Evolutionary conservation across 192 early-diverging fungal species (phyloP).

Genomic region (Coemansia reversa): DNA sequence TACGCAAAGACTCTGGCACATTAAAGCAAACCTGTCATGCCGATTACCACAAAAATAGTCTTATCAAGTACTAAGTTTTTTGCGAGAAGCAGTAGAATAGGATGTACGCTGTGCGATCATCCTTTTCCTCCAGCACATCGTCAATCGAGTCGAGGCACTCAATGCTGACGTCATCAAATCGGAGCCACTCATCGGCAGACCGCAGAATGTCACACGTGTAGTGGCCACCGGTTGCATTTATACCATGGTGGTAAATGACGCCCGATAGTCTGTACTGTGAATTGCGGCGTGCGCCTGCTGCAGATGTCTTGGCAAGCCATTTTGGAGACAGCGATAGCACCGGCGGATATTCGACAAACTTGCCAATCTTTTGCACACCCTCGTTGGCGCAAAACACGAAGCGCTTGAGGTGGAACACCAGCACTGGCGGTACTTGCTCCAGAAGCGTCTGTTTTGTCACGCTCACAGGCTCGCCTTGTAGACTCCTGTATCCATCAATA

Average conservation of each 20-base stretch:
- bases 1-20: too few relatives aligned
- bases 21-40: too few relatives aligned
- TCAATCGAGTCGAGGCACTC: conserved; percentile 33
- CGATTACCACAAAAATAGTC: too few relatives aligned
- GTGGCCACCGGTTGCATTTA: conserved; percentile 84
- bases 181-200: conserved; percentile 78
- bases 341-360: conserved; percentile 73
- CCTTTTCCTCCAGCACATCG: conserved; percentile 39
- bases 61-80: too few relatives aligned
- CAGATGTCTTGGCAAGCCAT: conserved; percentile 36
- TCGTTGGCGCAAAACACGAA: conserved; percentile 80
- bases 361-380: conserved; percentile 81
- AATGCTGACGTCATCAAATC: conserved; percentile 88
- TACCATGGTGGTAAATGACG: conserved; percentile 96
- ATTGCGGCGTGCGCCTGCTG: conserved; percentile 27
- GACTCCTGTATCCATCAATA: conserved; percentile 72
- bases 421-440: conserved; percentile 81
- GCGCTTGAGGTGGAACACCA: conserved; percentile 93
- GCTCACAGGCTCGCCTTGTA: conserved; percentile 39
- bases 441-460: conserved; percentile 85
- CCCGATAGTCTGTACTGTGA: conserved; percentile 71
- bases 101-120: conserved; percentile 53
- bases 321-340: conserved; percentile 65
- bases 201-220: conserved; percentile 92
- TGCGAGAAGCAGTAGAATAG: conserved; percentile 33